Base-by-base conservation (phyloP, 495 filamentous ascomycete species). In the Neurospora tetraspora region DNA sequence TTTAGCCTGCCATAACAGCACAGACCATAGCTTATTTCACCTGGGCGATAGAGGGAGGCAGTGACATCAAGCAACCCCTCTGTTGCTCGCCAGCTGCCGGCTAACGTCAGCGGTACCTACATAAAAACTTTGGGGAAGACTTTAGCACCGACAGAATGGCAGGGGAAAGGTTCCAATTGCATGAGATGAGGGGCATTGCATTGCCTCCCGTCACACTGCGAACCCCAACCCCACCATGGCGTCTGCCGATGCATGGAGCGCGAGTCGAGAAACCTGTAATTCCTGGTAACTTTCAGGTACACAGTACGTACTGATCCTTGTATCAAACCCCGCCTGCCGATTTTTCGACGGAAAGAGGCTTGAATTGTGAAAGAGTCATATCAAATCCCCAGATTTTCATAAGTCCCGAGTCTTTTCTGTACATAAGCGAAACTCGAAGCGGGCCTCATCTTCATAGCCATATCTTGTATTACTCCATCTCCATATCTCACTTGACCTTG, bases 21-120 rank as follows among this genome's bases (percentile, higher is more conserved):
- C 75, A 72, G 79, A 79, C 79, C 77, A 80, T 53, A 73, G 34
- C 78, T 78, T 78, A 78, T 75, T 76, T 68, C 39, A 34, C 12
- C 68, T 38, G 47, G 23, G 11, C 23, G 23, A 61, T 8, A 31
- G 47, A 23, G 11, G 47, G 47, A 23, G 11, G 47, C 47, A 31
- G 7, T 27, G 47, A 18, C 23, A 53, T 53, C 45, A 53, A 6
- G 45, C 45, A 23, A 53, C 45, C 45, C 45, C 20, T 53, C 45
- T 53, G 20, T 53, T 53, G 45, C 45, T 53, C n/a, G 45, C 45
- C 45, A 53, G 45, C 45, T 47, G 45, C 20, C 10, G n/a, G 45
- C 45, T 4, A 47, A 43, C 40, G 16, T 43, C 40, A 43, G 42
- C 42, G 42, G 42, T 45, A n/a, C n/a, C n/a, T n/a, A 43, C 40